These are phyloP conservation scores for Amanita phalloides DNA, from an alignment of 768 basidiomycete species.

Conservation along the genomic window DNA sequence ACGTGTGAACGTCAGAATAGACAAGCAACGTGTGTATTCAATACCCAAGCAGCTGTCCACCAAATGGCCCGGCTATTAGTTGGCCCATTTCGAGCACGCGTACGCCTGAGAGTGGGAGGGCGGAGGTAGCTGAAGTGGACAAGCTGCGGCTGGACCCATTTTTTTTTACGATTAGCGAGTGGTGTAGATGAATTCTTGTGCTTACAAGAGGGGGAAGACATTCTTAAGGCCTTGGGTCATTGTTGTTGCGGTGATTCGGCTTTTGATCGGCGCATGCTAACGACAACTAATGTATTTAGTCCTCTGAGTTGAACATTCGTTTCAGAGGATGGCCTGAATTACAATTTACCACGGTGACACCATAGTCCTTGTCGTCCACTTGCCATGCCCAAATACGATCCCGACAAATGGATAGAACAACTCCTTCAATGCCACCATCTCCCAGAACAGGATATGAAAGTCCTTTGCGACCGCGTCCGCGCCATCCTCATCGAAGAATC, in stretches of 20 bases:
- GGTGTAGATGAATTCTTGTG: neutral
- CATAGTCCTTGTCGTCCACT: neutral
- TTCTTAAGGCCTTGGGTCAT: neutral
- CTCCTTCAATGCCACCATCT: slow-evolving; percentile 82
- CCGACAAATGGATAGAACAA: slow-evolving; percentile 83
- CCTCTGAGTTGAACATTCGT: too few relatives aligned
- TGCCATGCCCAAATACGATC: slow-evolving; percentile 15
- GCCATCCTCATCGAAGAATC: slow-evolving; percentile 91
- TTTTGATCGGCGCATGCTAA: too few relatives aligned
- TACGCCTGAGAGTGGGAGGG: slow-evolving; percentile 51
- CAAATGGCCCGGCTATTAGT: slow-evolving; percentile 64
- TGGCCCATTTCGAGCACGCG: slow-evolving; percentile 63
- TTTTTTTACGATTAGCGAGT: neutral
- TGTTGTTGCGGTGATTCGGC: too few relatives aligned
- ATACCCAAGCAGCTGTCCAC: slow-evolving; percentile 61
- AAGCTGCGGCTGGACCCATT: neutral
- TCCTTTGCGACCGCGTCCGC: slow-evolving; percentile 84
- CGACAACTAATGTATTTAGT: too few relatives aligned
- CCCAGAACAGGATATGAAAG: slow-evolving; percentile 86
- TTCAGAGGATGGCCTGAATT: too few relatives aligned
- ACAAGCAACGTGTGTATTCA: neutral
- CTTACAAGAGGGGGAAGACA: neutral
- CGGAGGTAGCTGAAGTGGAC: slow-evolving; percentile 1
- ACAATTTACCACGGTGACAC: neutral
- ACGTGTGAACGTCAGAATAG: neutral